phyloP scores from a whole-genome alignment of 140 eudicot genomes.

The Stevia rebaudiana region DNA sequence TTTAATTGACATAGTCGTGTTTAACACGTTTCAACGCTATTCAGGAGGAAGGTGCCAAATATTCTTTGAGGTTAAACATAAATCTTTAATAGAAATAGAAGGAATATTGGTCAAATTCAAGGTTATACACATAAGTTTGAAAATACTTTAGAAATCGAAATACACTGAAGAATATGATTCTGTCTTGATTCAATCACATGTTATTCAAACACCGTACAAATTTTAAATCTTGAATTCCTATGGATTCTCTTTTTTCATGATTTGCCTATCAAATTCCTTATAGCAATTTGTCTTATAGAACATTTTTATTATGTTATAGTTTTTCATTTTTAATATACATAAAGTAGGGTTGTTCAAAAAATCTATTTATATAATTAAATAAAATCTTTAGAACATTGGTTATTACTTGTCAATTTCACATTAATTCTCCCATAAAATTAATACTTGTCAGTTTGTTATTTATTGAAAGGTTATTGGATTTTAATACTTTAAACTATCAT shows the following conservation, averaged over 20 bases:
- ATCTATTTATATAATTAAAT: too few relatives aligned
- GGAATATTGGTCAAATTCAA: slow-evolving; percentile 14
- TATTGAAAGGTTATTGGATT: too few relatives aligned
- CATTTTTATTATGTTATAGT: neutral
- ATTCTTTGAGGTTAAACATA: slow-evolving; percentile 17
- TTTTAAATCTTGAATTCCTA: slow-evolving; percentile 11
- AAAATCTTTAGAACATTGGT: too few relatives aligned
- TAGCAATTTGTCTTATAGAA: neutral
- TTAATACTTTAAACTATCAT: too few relatives aligned
- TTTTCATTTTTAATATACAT: too few relatives aligned
- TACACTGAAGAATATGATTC: slow-evolving; percentile 31
- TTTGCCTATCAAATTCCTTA: neutral
- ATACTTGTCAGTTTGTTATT: too few relatives aligned
- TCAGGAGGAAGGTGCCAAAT: neutral
- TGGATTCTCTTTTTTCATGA: slow-evolving; percentile 12
- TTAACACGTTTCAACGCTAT: slow-evolving; percentile 9
- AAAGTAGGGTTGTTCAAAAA: too few relatives aligned
- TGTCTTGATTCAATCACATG: slow-evolving; percentile 30
- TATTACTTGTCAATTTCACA: too few relatives aligned
- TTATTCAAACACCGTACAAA: neutral
- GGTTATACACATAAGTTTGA: neutral
- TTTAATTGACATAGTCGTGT: neutral
- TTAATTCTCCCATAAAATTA: too few relatives aligned
- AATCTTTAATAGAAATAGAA: slow-evolving; percentile 20
- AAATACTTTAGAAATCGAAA: slow-evolving; percentile 11